Conservation (phyloP, 768 basidiomycete genomes). For the Tephrocybe sp. region DNA sequence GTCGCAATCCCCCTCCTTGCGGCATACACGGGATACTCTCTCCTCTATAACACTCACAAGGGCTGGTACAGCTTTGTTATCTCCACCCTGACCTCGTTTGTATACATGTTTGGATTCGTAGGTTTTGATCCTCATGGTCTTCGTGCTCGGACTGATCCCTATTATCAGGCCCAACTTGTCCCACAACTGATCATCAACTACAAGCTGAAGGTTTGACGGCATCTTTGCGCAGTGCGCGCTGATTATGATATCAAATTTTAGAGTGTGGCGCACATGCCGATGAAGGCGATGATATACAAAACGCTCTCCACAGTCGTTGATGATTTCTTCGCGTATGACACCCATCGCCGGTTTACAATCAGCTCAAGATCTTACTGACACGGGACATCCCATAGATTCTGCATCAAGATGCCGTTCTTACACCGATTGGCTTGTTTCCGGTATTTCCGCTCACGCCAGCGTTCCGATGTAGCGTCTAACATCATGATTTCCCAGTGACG, state of each 20-base stretch:
- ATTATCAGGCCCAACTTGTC: constrained; percentile 72
- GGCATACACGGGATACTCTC: constrained; percentile 77
- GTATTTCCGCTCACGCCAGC: constrained; percentile 28
- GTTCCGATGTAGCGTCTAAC: constrained; percentile 16
- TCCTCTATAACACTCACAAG: constrained; percentile 80
- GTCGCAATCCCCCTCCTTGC: constrained; percentile 80
- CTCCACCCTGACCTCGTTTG: constrained; percentile 88
- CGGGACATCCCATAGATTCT: constrained; percentile 55
- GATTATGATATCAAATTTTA: constrained; percentile 30
- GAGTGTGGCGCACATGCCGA: constrained; percentile 97
- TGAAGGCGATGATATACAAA: constrained; percentile 98
- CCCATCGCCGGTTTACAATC: constrained; percentile 9
- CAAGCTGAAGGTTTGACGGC: constrained; percentile 78
- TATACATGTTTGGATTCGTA: constrained; percentile 98
- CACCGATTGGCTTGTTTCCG: constrained; percentile 89
- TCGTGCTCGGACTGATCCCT: neutral
- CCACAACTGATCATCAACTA: constrained; percentile 96
- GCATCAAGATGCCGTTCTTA: constrained; percentile 95
- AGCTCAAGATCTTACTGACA: constrained; percentile 13
- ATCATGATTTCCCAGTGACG: constrained; percentile 51
- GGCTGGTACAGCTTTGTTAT: constrained; percentile 98
- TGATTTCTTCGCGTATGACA: constrained; percentile 83
- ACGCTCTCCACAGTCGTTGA: constrained; percentile 88
- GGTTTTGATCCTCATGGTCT: constrained; percentile 33
- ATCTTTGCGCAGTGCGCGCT: constrained; percentile 12